These are phyloP conservation scores for Kurtzmaniella quercitrusa DNA, from an alignment of 1,139 yeast species.

Conservation along the genomic window DNA sequence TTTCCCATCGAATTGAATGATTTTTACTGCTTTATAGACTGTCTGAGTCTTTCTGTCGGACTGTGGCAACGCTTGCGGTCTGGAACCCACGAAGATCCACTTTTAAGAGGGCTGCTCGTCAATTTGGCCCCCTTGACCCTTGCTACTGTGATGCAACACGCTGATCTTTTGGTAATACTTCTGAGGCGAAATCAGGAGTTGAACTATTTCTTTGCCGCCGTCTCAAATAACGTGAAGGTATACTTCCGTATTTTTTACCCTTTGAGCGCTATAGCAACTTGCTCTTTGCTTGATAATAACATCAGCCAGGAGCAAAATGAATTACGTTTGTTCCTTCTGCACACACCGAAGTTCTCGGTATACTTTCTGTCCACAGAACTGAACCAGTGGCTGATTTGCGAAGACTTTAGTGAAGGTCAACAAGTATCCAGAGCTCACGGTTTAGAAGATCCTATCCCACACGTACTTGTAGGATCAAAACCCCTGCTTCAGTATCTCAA, in stretches of 20 bases:
- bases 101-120: conserved; percentile 41
- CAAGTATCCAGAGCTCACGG: conserved; percentile 69
- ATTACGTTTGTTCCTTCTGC: conserved; percentile 46
- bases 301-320: conserved; percentile 44
- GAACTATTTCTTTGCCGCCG: conserved; percentile 70
- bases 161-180: conserved; percentile 63
- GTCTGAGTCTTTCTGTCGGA: conserved; percentile 66
- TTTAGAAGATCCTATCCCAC: conserved; percentile 49
- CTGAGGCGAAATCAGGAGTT: conserved; percentile 67
- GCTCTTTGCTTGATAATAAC: conserved; percentile 48
- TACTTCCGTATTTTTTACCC: conserved; percentile 72
- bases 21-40: conserved; percentile 64
- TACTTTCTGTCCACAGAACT: conserved; percentile 52
- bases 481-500: conserved; percentile 50
- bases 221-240: conserved; percentile 61
- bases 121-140: conserved; percentile 66
- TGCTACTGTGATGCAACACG: conserved; percentile 58
- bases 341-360: conserved; percentile 74
- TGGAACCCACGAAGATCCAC: conserved; percentile 46
- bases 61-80: conserved; percentile 74
- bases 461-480: conserved; percentile 51
- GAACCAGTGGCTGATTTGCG: conserved; percentile 80
- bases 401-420: conserved; percentile 78
- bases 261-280: conserved; percentile 39
- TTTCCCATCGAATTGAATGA: conserved; percentile 49